Evolutionary conservation across 1,284 basidiomycete genomes (phyloP), one percentile per base, ranked within the genome.

Genomic region (Rhodotorula sp.): DNA sequence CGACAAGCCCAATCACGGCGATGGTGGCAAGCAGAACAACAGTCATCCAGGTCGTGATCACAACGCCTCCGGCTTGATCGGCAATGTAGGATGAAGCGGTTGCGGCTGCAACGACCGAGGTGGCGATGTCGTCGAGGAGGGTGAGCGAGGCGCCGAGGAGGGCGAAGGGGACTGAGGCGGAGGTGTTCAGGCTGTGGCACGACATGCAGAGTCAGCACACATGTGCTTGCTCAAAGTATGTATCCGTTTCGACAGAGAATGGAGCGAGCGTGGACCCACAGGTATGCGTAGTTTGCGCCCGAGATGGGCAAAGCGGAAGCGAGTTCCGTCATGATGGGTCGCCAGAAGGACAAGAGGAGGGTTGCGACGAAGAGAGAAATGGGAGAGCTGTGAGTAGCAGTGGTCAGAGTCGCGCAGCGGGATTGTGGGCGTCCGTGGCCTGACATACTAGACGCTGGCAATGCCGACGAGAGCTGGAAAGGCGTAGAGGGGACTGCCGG

Each of bases 401-500:
- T 10, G 44, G 42, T 25, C 42, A 41, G 5, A 14, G 34, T 13
- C 8, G 13, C 16, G 23, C 7, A 42, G 12, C 4, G 10, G 12
- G 34, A 42, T 4, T 3, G 9, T 7, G 8, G 1, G 8, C 9
- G 45, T 0, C 16, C 7, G 16, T 42, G 21, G 10, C 3, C 1
- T 10, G 2, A 62, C 68, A 19, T 41, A 70, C 64, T 86, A 89
- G 50, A 88, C 82, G 50, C 87, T 85, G 12, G 86, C 84, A 21
- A 86, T 85, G 0, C 84, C 85, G 25, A 88, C 84, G 3, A 90
- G 86, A 1, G 86, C 86, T 19, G 89, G 89, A 52, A 90, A 81
- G 1, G 88, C 85, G 74, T 90, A 90, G 74, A 90, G 90, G 1
- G 90, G 86, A 64, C 88, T 86, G 44, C 89, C 89, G 21, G 89